phyloP scores from a whole-genome alignment of 31 red algal genomes.

The Asparagopsis taxiformis region DNA sequence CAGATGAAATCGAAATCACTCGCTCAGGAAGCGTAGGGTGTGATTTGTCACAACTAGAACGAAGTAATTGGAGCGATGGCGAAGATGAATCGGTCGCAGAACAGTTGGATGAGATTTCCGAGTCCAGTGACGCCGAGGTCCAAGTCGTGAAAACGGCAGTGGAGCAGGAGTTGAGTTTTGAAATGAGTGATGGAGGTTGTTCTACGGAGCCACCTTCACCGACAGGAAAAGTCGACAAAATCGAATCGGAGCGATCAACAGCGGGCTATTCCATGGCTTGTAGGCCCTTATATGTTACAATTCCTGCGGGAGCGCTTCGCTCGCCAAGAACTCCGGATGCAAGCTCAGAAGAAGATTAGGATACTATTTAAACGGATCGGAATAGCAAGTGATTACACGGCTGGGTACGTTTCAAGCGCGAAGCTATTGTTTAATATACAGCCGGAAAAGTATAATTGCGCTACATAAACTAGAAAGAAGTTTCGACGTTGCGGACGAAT shows the following conservation, averaged over 20 bases:
- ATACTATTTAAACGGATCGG: neutral
- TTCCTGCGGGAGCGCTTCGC: conserved; percentile 7
- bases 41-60: neutral
- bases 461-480: conserved; percentile 1
- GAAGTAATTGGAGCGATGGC: neutral
- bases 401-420: neutral
- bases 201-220: neutral
- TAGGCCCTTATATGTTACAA: neutral
- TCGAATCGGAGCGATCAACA: neutral
- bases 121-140: neutral
- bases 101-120: neutral
- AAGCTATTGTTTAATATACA: neutral
- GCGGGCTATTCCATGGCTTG: neutral
- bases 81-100: neutral
- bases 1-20: neutral
- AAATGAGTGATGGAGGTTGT: neutral
- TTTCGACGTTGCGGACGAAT: conserved; percentile 66
- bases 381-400: neutral
- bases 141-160: neutral
- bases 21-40: neutral
- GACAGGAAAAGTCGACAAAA: neutral
- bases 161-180: neutral
- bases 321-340: conserved; percentile 8
- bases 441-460: neutral
- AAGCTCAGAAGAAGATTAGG: neutral